phyloP scores from a whole-genome alignment of 371 early-diverging fungal genomes.

The Saksenaea vasiformis region DNA sequence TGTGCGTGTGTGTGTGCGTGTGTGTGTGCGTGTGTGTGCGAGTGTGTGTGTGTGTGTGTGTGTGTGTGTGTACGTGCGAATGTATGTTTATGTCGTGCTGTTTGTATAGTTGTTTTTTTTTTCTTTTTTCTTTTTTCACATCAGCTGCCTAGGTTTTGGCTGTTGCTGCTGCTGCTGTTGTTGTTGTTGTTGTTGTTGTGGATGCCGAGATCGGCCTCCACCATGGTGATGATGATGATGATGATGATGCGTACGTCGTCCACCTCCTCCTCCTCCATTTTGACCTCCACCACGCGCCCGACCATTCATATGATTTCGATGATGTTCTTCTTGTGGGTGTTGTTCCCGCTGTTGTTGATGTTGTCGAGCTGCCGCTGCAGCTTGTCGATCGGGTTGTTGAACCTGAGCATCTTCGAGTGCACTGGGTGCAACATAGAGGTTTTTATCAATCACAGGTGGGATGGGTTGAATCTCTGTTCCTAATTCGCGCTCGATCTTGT shows the following conservation, averaged over 20 bases:
- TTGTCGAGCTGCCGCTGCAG: slow-evolving; percentile 49
- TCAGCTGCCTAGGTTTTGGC: neutral
- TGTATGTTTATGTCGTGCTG: too few species aligned
- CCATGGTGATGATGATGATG: slow-evolving; percentile 14
- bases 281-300: slow-evolving; percentile 17
- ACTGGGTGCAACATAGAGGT: slow-evolving; percentile 78
- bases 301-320: slow-evolving; percentile 3
- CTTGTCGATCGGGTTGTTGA: slow-evolving; percentile 47
- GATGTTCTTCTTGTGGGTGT: neutral
- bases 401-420: slow-evolving; percentile 54
- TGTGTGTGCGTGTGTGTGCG: too few species aligned
- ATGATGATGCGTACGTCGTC: slow-evolving; percentile 24
- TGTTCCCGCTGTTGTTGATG: slow-evolving; percentile 41
- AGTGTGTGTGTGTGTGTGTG: too few species aligned
- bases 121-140: neutral
- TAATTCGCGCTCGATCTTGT: slow-evolving; percentile 94
- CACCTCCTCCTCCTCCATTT: slow-evolving; percentile 33
- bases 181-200: slow-evolving; percentile 10
- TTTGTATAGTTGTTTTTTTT: too few species aligned
- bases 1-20: too few species aligned
- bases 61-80: too few species aligned
- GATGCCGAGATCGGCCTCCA: slow-evolving; percentile 2
- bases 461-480: slow-evolving; percentile 96
- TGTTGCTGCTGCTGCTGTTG: neutral
- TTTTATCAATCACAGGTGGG: slow-evolving; percentile 91